phyloP scores from a whole-genome alignment of 306 rosid genomes.

The Vigna nakashimae region DNA sequence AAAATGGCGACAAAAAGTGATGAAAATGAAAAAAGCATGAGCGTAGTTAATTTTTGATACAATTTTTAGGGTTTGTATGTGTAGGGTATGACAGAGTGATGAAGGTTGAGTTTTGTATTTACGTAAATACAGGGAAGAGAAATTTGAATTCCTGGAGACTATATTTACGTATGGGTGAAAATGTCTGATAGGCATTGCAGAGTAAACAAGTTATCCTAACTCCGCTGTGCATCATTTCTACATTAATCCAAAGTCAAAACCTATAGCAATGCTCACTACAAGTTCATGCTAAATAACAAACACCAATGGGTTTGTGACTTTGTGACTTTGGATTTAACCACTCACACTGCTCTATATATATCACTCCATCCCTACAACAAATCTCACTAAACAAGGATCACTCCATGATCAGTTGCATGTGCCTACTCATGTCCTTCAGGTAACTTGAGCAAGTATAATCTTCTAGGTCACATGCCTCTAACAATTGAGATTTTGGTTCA shows the following conservation, averaged over 20 bases:
- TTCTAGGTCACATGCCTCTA: constrained; percentile 82
- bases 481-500: constrained; percentile 50
- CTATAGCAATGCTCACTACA: constrained; percentile 31
- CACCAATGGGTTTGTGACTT: constrained; percentile 42
- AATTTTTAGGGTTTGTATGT: not conserved
- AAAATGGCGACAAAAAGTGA: not conserved
- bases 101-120: not conserved
- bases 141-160: not conserved
- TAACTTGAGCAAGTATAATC: constrained; percentile 88
- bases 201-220: constrained; percentile 18
- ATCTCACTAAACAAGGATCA: constrained; percentile 46
- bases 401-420: constrained; percentile 83
- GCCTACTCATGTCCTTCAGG: constrained; percentile 82
- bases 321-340: constrained; percentile 40
- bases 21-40: not conserved
- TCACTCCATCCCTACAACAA: constrained; percentile 36
- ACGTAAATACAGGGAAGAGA: not conserved
- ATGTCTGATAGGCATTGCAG: constrained; percentile 18
- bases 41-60: not conserved
- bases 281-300: constrained; percentile 42
- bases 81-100: not conserved
- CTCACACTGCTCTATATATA: constrained; percentile 37
- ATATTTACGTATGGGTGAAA: constrained; percentile 2
- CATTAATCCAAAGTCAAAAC: not conserved
- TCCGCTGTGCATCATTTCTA: constrained; percentile 34